Percentiles rank a stretch among this genome's conserved stretches.
Conservation (phyloP, 2,329 filamentous ascomycete genomes). For the Rutstroemia sp. region DNA sequence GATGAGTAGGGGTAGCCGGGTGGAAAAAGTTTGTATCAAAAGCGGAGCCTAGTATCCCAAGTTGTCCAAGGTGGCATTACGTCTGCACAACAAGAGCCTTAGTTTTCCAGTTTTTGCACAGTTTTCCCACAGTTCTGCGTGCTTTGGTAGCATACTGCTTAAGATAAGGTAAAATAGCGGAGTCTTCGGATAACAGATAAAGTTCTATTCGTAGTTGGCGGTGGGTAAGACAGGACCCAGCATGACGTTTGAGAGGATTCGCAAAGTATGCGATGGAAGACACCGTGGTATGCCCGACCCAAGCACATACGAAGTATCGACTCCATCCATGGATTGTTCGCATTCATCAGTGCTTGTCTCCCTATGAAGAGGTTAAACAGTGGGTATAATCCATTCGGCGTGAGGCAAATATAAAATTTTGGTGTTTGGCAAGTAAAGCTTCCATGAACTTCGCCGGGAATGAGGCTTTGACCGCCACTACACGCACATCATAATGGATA, state of each 20-base stretch:
- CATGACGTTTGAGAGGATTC: slow-evolving; percentile 2
- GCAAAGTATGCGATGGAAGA: slow-evolving; percentile 1
- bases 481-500: too few relatives aligned
- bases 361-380: too few relatives aligned
- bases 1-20: slow-evolving; percentile 12
- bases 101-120: not conserved
- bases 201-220: slow-evolving; percentile 7
- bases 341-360: too few relatives aligned
- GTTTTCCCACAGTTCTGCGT: not conserved
- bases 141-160: not conserved
- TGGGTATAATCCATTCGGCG: too few relatives aligned
- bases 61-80: not conserved
- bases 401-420: too few relatives aligned
- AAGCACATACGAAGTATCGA: too few relatives aligned
- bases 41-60: slow-evolving; percentile 15
- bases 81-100: not conserved
- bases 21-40: slow-evolving; percentile 21
- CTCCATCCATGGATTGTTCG: too few relatives aligned
- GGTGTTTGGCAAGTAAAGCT: too few relatives aligned
- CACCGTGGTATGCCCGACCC: slow-evolving; percentile 3
- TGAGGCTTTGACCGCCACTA: too few relatives aligned
- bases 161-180: slow-evolving; percentile 20
- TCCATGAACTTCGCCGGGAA: too few relatives aligned
- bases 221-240: slow-evolving; percentile 9
- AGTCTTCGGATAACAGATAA: not conserved